Evolutionary conservation across 2,329 filamentous ascomycete genomes (phyloP).

Genomic region (Fusarium setosum): DNA sequence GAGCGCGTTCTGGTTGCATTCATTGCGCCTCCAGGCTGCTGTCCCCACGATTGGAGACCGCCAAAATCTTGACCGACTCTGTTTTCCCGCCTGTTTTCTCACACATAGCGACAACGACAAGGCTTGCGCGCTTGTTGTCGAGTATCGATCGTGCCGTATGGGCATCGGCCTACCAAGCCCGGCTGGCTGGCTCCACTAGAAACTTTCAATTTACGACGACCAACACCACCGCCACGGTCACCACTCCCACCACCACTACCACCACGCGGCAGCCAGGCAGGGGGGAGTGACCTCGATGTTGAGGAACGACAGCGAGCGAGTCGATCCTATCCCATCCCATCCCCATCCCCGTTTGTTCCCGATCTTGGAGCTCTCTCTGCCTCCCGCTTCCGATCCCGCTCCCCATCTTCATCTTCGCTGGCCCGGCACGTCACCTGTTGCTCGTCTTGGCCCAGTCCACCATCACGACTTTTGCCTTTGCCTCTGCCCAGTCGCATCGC

Average conservation of each 20-base stretch:
- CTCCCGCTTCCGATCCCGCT: constrained; percentile 29
- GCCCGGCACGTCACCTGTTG: constrained; percentile 19
- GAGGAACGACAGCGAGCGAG: constrained; percentile 24
- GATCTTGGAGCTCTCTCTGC: constrained; percentile 22
- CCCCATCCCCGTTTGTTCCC: constrained; percentile 20
- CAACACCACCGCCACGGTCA: constrained; percentile 41
- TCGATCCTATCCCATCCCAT: constrained; percentile 16
- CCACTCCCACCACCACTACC: constrained; percentile 40
- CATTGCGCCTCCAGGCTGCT: neutral
- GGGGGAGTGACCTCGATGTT: constrained; percentile 38
- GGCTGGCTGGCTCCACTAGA: constrained; percentile 37
- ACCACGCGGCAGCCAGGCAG: constrained; percentile 41
- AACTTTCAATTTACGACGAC: constrained; percentile 37
- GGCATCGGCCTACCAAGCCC: constrained; percentile 35
- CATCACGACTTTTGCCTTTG: constrained; percentile 30
- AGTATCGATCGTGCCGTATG: constrained; percentile 39
- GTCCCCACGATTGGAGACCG: constrained; percentile 8
- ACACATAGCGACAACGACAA: constrained; percentile 6
- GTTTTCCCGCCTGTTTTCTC: constrained; percentile 15
- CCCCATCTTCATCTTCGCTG: constrained; percentile 16
- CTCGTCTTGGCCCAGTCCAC: constrained; percentile 35
- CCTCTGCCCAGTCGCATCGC: constrained; percentile 29
- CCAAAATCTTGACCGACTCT: neutral
- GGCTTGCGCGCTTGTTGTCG: constrained; percentile 35
- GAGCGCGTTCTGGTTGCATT: constrained; percentile 8